Base-by-base conservation (phyloP, 495 filamentous ascomycete species). In the Schizothecium vesticola region DNA sequence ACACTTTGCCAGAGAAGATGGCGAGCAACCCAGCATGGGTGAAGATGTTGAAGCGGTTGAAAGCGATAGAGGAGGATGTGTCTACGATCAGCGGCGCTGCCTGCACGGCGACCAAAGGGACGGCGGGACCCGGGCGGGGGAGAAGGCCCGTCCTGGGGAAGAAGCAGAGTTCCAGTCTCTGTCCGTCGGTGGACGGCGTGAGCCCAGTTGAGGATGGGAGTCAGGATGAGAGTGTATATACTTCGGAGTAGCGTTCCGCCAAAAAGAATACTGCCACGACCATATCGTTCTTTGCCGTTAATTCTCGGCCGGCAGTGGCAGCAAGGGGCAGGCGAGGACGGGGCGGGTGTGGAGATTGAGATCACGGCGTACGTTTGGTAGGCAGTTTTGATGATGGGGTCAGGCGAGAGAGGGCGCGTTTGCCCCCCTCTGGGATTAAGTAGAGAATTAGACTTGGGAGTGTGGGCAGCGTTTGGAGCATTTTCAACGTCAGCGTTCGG, bases 1-100 rank as follows among this genome's bases (percentile, higher is more conserved):
- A 72, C 0, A 61, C 64, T 13, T 58, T 80, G 8, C 78, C 76
- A 1, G 74, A 74, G 1, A 74, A 77, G 51, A 68, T 79, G 6
- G 12, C 19, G 12, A 67, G 68, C 8, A 78, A 77, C 24, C 69
- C 70, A 0, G 70, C 76, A 6, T 79, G 77, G 77, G 67, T 75
- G 59, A 62, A 67, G 29, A 67, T 62, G 4, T 31, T 75, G 57
- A 70, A 67, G 22, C 16, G 56, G 57, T 51, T 75, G 29, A 66
- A 68, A 13, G 71, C 63, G 23, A n/a, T 68, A 9, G 60, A 28
- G 8, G 56, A 57, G 57, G 66, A 64, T 23, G 51, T 43, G 16
- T 4, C n/a, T 19, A 6, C 22, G 23, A 13, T 62, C 0, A 36
- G 26, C 28, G 60, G 60, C 3, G n/a, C 11, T 33, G 23, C 10